These are phyloP conservation scores for Lablab purpureus DNA, from an alignment of 306 rosid genomes.

Conservation along the genomic window DNA sequence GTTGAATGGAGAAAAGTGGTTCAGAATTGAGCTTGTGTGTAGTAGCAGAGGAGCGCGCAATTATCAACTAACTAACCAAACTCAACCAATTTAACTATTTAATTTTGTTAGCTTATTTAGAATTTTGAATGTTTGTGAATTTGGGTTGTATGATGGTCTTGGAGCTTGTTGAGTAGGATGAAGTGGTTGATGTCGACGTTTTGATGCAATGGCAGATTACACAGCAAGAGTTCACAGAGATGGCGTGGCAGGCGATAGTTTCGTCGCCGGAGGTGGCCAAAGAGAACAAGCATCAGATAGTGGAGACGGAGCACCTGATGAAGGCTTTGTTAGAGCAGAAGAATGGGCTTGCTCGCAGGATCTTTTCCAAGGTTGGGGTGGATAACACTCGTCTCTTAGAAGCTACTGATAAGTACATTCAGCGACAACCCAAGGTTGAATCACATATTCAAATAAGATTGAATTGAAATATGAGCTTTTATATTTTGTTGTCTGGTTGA, in stretches of 20 bases:
- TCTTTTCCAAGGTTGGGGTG: slow-evolving; percentile 85
- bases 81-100: slow-evolving; percentile 17
- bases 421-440: slow-evolving; percentile 91
- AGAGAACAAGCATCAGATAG: slow-evolving; percentile 98
- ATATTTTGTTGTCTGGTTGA: slow-evolving; percentile 34
- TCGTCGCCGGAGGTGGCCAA: slow-evolving; percentile 95
- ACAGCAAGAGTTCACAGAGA: slow-evolving; percentile 95
- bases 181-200: slow-evolving; percentile 41
- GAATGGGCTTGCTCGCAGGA: slow-evolving; percentile 96
- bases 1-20: background rate
- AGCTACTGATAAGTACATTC: slow-evolving; percentile 90
- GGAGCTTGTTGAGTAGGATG: slow-evolving; percentile 36
- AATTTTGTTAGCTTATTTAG: slow-evolving; percentile 6
- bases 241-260: slow-evolving; percentile 99
- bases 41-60: background rate
- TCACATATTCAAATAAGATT: slow-evolving; percentile 29
- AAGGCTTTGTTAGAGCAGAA: slow-evolving; percentile 94
- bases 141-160: slow-evolving; percentile 29
- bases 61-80: slow-evolving; percentile 16
- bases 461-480: slow-evolving; percentile 29
- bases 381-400: slow-evolving; percentile 89
- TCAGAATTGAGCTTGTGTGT: background rate
- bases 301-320: slow-evolving; percentile 98
- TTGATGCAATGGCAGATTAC: slow-evolving; percentile 72
- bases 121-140: background rate